phyloP scores from a whole-genome alignment of 2,329 filamentous ascomycete species.

The Phoma sp. region DNA sequence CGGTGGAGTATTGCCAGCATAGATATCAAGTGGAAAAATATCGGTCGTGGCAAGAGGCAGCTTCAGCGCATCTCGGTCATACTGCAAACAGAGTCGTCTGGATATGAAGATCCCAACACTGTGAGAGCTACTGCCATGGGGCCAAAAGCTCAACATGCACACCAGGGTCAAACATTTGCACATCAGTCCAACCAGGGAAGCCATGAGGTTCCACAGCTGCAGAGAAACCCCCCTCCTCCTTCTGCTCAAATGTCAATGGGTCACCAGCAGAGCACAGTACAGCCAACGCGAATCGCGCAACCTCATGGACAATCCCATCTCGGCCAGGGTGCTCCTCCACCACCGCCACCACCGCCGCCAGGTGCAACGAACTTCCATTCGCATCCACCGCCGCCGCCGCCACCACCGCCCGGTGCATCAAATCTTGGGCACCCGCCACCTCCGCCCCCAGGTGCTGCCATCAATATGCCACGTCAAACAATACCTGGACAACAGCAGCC shows the following conservation, averaged over 20 bases:
- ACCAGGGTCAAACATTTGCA: slow-evolving; percentile 9
- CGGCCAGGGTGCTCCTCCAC: slow-evolving; percentile 6
- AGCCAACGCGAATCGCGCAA: slow-evolving; percentile 4
- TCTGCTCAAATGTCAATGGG: slow-evolving; percentile 1
- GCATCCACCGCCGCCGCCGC: not conserved
- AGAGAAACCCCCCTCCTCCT: slow-evolving; percentile 2
- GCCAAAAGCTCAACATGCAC: slow-evolving; percentile 10
- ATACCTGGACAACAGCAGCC: slow-evolving; percentile 9
- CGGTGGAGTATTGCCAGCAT: slow-evolving; percentile 40
- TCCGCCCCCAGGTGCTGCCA: slow-evolving; percentile 1
- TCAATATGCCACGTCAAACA: slow-evolving; percentile 14
- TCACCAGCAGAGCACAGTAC: not conserved
- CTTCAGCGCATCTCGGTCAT: slow-evolving; percentile 37
- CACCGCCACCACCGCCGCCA: slow-evolving; percentile 6
- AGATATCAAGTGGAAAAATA: slow-evolving; percentile 28
- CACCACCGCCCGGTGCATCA: slow-evolving; percentile 2
- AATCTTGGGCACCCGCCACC: slow-evolving; percentile 1
- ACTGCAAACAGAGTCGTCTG: slow-evolving; percentile 35
- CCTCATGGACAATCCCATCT: not conserved
- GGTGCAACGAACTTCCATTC: not conserved
- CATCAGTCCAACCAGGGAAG: slow-evolving; percentile 1
- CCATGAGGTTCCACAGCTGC: slow-evolving; percentile 16
- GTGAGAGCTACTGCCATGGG: slow-evolving; percentile 3
- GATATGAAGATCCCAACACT: slow-evolving; percentile 15
- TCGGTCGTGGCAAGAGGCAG: slow-evolving; percentile 21